A percentile compares a stretch with the other conserved stretches of the same genome.
phyloP scores from a whole-genome alignment of 441 rosid genomes.

The Euphorbia celastroides region DNA sequence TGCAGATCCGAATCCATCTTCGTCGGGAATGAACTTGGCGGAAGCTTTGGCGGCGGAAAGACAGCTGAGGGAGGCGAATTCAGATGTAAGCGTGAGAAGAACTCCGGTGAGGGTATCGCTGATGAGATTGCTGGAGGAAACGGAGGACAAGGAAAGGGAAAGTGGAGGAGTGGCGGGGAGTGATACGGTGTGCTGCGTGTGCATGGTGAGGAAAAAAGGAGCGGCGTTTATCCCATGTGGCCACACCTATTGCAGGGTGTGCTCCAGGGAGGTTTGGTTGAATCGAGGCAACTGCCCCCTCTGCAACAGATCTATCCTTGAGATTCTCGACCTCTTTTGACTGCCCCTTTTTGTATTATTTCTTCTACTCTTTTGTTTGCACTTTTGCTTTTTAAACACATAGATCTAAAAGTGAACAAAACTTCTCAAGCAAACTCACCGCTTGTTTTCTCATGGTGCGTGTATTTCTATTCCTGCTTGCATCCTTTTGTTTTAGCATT shows the following conservation, averaged over 20 bases:
- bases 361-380: neutral
- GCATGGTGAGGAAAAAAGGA: constrained; percentile 78
- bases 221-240: constrained; percentile 97
- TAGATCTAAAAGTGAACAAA: too few species aligned
- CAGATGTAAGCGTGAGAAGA: constrained; percentile 14
- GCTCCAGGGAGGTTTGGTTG: constrained; percentile 50
- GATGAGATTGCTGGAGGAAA: constrained; percentile 70
- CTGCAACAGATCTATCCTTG: constrained; percentile 46
- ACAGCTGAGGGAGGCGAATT: constrained; percentile 28
- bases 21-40: constrained; percentile 67
- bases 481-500: too few species aligned
- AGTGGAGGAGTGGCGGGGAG: constrained; percentile 22
- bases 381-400: too few species aligned
- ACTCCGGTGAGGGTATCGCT: constrained; percentile 45
- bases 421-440: neutral
- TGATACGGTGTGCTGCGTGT: constrained; percentile 87
- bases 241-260: constrained; percentile 70
- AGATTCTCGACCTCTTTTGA: constrained; percentile 51
- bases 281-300: constrained; percentile 51
- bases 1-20: constrained; percentile 21
- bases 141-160: constrained; percentile 34
- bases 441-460: too few species aligned
- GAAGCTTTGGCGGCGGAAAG: constrained; percentile 83
- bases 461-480: too few species aligned
- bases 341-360: neutral